Base-by-base conservation (phyloP, 2,329 filamentous ascomycete species). In the Huntiella savannae region DNA sequence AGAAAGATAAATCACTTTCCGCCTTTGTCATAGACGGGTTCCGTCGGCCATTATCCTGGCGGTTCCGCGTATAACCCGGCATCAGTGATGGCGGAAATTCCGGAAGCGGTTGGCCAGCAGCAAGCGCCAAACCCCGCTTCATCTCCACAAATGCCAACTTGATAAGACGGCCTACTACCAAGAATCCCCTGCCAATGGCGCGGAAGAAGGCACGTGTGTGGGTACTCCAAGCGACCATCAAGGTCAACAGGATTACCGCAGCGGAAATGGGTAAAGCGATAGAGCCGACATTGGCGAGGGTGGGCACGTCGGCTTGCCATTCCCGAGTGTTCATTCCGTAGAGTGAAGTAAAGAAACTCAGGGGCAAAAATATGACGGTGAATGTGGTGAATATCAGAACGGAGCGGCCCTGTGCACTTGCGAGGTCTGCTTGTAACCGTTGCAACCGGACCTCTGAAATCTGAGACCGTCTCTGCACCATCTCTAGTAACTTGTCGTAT, bases 381-480 rank as follows among this genome's bases (percentile, higher is more conserved):
- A 74, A 73, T 0, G 66, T 74, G 6, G 74, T 79, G 57, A 79
- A 78, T 51, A 79, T 75, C 69, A 78, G 75, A 48, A 79, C 69
- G 12, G 73, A 73, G 17, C 73, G 63, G 47, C 72, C 75, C 57
- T 78, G 75, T 6, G 69, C 68, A 49, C 70, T 72, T 0, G 75
- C 74, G 0, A 77, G 67, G 52, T 79, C 73, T 1, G 75, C 73
- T 52, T 79, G 72, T 47, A 76, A 62, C 1, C 76, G 63, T 17
- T 73, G 75, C 57, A 76, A 69, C 17, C 73, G 69, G 6, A 77
- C 73, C 55, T 79, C 75, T 53, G 78, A 74, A 2, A 79, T 73
- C 54, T 79, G 75, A 0, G 75, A 74, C 53, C 79, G 74, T 12
- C 75, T 72, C 55, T 79, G 75, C 36, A 76, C 74, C 66, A 79